Evolutionary conservation across 2,329 filamentous ascomycete species (phyloP), one percentile per base, ranked within the genome.

Genomic region (Botrytis elliptica): DNA sequence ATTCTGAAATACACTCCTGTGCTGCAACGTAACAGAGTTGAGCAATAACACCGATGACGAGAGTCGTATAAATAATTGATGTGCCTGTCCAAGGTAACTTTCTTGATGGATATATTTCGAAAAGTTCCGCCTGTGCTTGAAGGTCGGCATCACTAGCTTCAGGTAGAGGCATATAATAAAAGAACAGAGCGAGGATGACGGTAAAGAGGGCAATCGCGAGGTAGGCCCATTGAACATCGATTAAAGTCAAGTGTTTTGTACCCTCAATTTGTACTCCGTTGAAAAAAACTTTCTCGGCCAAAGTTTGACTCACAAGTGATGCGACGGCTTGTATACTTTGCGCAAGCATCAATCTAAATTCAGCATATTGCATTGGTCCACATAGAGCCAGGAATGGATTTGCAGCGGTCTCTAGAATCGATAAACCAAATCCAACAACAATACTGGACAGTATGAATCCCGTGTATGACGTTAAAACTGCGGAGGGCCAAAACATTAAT

Each of bases 401-500:
- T 65, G 93, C 93, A 3, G 91, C 91, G 0, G 93, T 94, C 80
- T 97, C 93, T 38, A 96, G 87, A 0, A 94, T 89, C 1, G 90
- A 90, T 1, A 96, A 85, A 2, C 92, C 93, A 75, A 92, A 92
- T 0, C 92, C 93, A 71, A 94, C 91, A 42, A 95, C 90, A 78
- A 95, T 89, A 76, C 86, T 90, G 77, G 87, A 90, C 67, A 92
- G 88, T 82, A 94, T 90, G 82, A 95, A 96, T 2, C 93, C 93
- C 25, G 90, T 88, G 77, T 93, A 96, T 2, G 92, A 93, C 63
- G 87, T 86, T 74, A 93, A 87, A 16, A 95, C 88, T 12, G 91
- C 92, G 2, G 91, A 92, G 0, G 93, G 93, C 93, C 93, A 96
- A 83, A 95, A 95, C 83, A 94, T 93, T 76, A 95, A 89, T n/a